A percentile compares a stretch with the other conserved stretches of the same genome.
phyloP scores from a whole-genome alignment of 306 rosid species.

The Vigna trinervia region DNA sequence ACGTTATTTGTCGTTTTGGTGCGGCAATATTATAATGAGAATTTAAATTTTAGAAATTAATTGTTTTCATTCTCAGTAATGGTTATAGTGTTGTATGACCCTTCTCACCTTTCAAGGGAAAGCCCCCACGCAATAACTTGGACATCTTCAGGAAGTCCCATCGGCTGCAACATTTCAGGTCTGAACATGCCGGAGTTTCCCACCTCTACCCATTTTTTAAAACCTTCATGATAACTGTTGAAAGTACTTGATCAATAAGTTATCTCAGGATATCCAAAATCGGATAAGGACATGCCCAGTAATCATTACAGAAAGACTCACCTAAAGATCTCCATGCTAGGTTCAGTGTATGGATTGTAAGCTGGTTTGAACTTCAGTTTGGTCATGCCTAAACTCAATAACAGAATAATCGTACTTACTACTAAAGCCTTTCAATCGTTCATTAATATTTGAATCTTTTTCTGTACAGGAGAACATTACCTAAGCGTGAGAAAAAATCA shows the following conservation, averaged over 20 bases:
- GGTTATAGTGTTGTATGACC: background rate
- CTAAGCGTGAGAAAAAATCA: constrained; percentile 89
- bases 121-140: constrained; percentile 97
- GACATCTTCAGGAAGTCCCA: constrained; percentile 98
- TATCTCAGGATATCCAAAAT: constrained; percentile 1
- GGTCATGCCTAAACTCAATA: constrained; percentile 72
- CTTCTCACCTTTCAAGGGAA: constrained; percentile 88
- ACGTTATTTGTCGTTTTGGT: background rate
- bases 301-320: constrained; percentile 40
- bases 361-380: constrained; percentile 93
- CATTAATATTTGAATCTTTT: constrained; percentile 12
- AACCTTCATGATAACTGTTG: constrained; percentile 90
- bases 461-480: constrained; percentile 50
- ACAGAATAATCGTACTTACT: constrained; percentile 22
- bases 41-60: background rate
- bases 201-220: constrained; percentile 87
- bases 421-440: background rate
- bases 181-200: constrained; percentile 99
- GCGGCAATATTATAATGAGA: constrained; percentile 7
- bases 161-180: constrained; percentile 97
- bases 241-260: constrained; percentile 13
- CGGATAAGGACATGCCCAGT: constrained; percentile 23
- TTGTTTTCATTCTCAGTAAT: constrained; percentile 14
- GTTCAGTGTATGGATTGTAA: constrained; percentile 95
- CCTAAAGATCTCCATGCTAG: constrained; percentile 99